These are phyloP conservation scores for Spiraea crenata DNA, from an alignment of 331 rosid species.

Conservation along the genomic window DNA sequence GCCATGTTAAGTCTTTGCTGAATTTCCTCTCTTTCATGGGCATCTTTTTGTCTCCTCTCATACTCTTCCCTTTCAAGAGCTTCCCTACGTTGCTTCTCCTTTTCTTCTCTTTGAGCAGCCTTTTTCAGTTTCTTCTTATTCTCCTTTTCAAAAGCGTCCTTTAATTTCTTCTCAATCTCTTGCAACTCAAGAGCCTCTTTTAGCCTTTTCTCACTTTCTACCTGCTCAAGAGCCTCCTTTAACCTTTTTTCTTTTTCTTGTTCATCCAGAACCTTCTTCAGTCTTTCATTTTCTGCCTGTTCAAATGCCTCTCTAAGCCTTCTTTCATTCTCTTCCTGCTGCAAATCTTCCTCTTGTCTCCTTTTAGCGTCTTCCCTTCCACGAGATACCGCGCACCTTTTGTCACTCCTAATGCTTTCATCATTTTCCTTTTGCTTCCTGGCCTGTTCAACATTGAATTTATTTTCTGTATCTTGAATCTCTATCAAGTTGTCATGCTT, in stretches of 20 bases:
- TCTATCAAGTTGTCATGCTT: slow-evolving; percentile 28
- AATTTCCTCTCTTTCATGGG: slow-evolving; percentile 34
- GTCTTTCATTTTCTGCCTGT: slow-evolving; percentile 22
- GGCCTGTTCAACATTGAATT: slow-evolving; percentile 39
- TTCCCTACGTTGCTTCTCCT: slow-evolving; percentile 37
- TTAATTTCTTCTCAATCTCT: slow-evolving; percentile 29
- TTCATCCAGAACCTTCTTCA: slow-evolving; percentile 25
- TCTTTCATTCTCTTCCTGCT: slow-evolving; percentile 16
- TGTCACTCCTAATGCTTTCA: slow-evolving; percentile 35
- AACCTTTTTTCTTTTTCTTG: slow-evolving; percentile 33
- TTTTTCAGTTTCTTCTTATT: slow-evolving; percentile 22
- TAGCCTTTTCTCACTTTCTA: slow-evolving; percentile 25
- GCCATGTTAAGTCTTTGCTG: slow-evolving; percentile 24
- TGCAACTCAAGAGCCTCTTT: slow-evolving; percentile 31
- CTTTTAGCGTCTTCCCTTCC: slow-evolving; percentile 37
- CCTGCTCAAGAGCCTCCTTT: slow-evolving; percentile 33
- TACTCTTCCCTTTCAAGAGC: slow-evolving; percentile 34
- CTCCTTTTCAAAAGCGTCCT: slow-evolving; percentile 23
- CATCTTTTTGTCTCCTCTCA: slow-evolving; percentile 32
- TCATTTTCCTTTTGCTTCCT: slow-evolving; percentile 34
- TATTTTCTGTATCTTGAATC: slow-evolving; percentile 33
- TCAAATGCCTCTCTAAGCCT: slow-evolving; percentile 15
- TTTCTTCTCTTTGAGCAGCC: slow-evolving; percentile 38
- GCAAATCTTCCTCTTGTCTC: slow-evolving; percentile 28
- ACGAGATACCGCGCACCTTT: slow-evolving; percentile 32